Evolutionary conservation across 2,329 filamentous ascomycete genomes (phyloP).

Genomic region (Delphinella strobiligena): DNA sequence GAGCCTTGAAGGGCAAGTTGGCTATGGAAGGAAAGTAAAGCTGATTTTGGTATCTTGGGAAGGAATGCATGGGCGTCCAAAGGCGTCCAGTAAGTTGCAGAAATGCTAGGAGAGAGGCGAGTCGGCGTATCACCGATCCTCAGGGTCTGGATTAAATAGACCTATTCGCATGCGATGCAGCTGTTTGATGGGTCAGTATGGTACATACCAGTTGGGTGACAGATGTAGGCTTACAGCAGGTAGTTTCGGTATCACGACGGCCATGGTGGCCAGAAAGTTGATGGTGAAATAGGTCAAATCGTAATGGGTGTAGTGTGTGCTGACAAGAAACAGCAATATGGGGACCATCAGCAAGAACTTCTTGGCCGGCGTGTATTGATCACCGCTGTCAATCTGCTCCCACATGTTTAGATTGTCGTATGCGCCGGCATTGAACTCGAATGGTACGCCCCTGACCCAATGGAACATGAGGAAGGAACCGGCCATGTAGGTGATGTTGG

Average conservation of each 20-base stretch:
- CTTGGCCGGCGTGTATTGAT: conserved; percentile 96
- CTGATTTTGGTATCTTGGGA: conserved; percentile 7
- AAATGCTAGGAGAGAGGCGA: not conserved
- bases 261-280: conserved; percentile 86
- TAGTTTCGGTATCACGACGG: conserved; percentile 89
- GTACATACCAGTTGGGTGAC: not conserved
- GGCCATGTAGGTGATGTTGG: conserved; percentile 98
- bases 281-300: conserved; percentile 94
- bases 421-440: conserved; percentile 96
- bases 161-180: conserved; percentile 26
- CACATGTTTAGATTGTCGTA: conserved; percentile 99
- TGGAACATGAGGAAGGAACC: conserved; percentile 99
- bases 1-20: too few species aligned
- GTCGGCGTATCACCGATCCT: conserved; percentile 11
- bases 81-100: not conserved
- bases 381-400: conserved; percentile 99
- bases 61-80: conserved; percentile 5
- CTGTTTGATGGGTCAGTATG: conserved; percentile 14
- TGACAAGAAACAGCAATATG: conserved; percentile 86
- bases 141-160: conserved; percentile 21
- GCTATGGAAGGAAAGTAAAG: conserved; percentile 4
- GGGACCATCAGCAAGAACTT: conserved; percentile 94
- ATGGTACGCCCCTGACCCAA: conserved; percentile 92
- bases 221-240: conserved; percentile 62
- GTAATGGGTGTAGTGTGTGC: conserved; percentile 98